Conservation (phyloP, 2,329 filamentous ascomycete genomes). For the Xylaria sp. region DNA sequence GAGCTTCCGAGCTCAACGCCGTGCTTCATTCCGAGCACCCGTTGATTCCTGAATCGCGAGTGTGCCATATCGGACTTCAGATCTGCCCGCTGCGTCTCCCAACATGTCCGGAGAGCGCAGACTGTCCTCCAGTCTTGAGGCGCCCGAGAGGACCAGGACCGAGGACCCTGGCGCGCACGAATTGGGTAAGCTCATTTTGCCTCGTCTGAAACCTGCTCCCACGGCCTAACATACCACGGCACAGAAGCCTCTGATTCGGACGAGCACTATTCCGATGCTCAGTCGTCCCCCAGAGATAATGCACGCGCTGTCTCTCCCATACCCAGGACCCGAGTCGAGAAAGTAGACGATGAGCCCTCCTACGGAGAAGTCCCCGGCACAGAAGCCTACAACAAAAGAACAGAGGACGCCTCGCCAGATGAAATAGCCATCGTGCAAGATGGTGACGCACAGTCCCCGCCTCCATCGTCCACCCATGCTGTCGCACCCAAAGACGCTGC, state of each 20-base stretch:
- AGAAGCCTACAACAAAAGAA: conserved; percentile 65
- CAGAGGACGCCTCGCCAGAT: conserved; percentile 69
- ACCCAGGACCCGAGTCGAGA: conserved; percentile 69
- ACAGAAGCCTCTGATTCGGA: conserved; percentile 67
- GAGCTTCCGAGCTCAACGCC: conserved; percentile 8
- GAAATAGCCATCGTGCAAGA: conserved; percentile 64
- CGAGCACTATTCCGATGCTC: conserved; percentile 76
- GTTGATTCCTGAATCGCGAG: conserved; percentile 21
- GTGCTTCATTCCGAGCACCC: conserved; percentile 6
- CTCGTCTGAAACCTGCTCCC: conserved; percentile 1
- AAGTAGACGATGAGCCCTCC: conserved; percentile 66
- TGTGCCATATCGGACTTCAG: conserved; percentile 16
- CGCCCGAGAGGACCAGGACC: conserved; percentile 53
- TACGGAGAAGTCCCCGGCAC: conserved; percentile 73
- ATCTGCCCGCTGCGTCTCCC: conserved; percentile 10
- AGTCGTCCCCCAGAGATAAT: conserved; percentile 59
- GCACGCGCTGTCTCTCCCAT: conserved; percentile 61
- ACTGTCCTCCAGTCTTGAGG: conserved; percentile 47
- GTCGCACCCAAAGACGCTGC: conserved; percentile 53
- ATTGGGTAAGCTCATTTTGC: conserved; percentile 58
- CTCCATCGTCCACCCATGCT: conserved; percentile 44
- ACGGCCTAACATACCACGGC: conserved; percentile 34
- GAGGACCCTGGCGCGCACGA: conserved; percentile 70
- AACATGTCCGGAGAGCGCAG: conserved; percentile 47
- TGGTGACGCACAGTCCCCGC: conserved; percentile 46